These are phyloP conservation scores for Leptoxyphium fumago DNA, from an alignment of 2,329 filamentous ascomycete genomes.

Conservation along the genomic window DNA sequence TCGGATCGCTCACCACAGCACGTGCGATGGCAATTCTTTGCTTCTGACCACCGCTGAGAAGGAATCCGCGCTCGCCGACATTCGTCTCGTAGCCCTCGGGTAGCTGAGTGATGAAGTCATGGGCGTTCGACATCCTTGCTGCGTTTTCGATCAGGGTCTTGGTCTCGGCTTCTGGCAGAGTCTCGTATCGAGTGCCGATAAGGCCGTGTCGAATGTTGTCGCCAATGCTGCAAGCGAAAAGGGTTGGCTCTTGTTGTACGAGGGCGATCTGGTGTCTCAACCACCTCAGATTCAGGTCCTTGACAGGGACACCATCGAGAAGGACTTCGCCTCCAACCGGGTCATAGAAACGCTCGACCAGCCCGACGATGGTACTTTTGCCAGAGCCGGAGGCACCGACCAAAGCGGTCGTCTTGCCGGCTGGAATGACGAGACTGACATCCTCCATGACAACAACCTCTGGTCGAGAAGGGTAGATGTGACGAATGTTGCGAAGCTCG, in stretches of 20 bases:
- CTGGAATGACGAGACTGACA: slow-evolving; percentile 64
- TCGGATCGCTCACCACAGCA: slow-evolving; percentile 80
- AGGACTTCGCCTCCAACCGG: slow-evolving; percentile 66
- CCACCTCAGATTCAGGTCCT: slow-evolving; percentile 74
- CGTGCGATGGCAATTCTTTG: slow-evolving; percentile 91
- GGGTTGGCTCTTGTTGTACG: slow-evolving; percentile 81
- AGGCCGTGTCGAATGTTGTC: slow-evolving; percentile 84
- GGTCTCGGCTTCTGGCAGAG: slow-evolving; percentile 52
- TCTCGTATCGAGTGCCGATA: slow-evolving; percentile 66
- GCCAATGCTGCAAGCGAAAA: slow-evolving; percentile 81
- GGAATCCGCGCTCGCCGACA: slow-evolving; percentile 86
- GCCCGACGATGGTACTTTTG: slow-evolving; percentile 84
- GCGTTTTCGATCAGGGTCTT: slow-evolving; percentile 61
- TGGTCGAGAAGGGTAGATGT: slow-evolving; percentile 86
- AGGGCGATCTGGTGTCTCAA: slow-evolving; percentile 81
- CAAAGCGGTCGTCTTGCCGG: slow-evolving; percentile 82
- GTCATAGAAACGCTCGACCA: slow-evolving; percentile 89
- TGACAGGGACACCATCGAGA: slow-evolving; percentile 71
- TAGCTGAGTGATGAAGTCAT: slow-evolving; percentile 71
- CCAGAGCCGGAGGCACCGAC: slow-evolving; percentile 90
- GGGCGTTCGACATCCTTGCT: slow-evolving; percentile 81
- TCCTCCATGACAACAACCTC: slow-evolving; percentile 81
- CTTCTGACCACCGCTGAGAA: slow-evolving; percentile 89
- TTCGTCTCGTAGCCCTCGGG: slow-evolving; percentile 87
- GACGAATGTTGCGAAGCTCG: slow-evolving; percentile 67